Conservation (phyloP, 371 early-diverging fungal genomes). For the Actinomortierella ambigua region DNA sequence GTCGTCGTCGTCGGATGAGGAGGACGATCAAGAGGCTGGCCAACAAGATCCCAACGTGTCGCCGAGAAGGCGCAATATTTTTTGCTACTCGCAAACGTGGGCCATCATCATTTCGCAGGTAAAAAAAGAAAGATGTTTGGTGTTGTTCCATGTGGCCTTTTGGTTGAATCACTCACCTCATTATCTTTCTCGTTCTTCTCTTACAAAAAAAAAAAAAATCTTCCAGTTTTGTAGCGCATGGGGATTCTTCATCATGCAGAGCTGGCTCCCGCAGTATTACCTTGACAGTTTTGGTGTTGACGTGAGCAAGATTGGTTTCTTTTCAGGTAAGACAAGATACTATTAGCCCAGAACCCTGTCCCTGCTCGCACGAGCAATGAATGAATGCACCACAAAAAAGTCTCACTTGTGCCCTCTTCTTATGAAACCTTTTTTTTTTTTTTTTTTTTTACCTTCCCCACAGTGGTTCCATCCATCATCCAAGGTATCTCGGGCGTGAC, state of each 20-base stretch:
- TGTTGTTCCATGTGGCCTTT: too few species aligned
- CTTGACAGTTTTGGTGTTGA: conserved; percentile 45
- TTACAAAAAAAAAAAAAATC: too few species aligned
- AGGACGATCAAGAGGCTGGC: too few species aligned
- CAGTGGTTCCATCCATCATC: conserved; percentile 37
- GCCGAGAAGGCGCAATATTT: too few species aligned
- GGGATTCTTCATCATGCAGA: conserved; percentile 46
- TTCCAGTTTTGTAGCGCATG: conserved; percentile 29
- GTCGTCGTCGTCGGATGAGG: too few species aligned
- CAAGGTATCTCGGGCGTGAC: conserved; percentile 32
- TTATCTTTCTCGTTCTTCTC: conserved; percentile 2
- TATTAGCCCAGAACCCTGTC: too few species aligned
- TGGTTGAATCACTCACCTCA: too few species aligned
- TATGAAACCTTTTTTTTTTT: not conserved
- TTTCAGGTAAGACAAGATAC: conserved; percentile 39
- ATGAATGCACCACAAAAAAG: too few species aligned
- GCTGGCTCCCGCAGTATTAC: conserved; percentile 46
- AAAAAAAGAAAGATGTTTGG: not conserved
- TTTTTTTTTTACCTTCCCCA: too few species aligned
- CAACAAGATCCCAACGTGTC: too few species aligned
- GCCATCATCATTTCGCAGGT: conserved; percentile 43
- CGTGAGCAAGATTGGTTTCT: conserved; percentile 45
- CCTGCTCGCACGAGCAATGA: too few species aligned
- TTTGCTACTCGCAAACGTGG: conserved; percentile 10
- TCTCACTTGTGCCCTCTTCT: too few species aligned